Conservation (phyloP, 805 yeast species). For the Kuraishia capsulata region DNA sequence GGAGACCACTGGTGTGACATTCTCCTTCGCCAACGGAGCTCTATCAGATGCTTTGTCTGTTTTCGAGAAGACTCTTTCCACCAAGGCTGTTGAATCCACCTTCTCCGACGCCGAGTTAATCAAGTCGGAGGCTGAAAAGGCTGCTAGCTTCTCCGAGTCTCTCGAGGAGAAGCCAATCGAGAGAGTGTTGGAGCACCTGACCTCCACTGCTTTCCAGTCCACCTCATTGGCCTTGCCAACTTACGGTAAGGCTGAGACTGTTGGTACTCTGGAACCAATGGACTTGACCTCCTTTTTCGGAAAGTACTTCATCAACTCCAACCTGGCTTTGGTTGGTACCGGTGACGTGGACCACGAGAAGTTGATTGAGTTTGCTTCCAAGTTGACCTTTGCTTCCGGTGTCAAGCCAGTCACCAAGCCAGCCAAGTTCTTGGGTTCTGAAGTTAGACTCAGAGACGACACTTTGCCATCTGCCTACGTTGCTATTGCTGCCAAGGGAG, state of each 20-base stretch:
- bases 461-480: slow-evolving; percentile 75
- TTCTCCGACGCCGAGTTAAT: slow-evolving; percentile 30
- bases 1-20: slow-evolving; percentile 59
- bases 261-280: slow-evolving; percentile 43
- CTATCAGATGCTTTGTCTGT: slow-evolving; percentile 40
- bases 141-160: slow-evolving; percentile 36
- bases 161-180: slow-evolving; percentile 49
- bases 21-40: slow-evolving; percentile 55
- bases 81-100: slow-evolving; percentile 7
- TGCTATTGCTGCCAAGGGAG: slow-evolving; percentile 69
- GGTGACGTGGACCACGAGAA: slow-evolving; percentile 68
- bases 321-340: slow-evolving; percentile 56
- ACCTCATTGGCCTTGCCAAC: slow-evolving; percentile 72
- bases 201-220: slow-evolving; percentile 81
- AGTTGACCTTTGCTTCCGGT: slow-evolving; percentile 40
- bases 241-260: slow-evolving; percentile 62
- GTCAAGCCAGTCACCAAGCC: slow-evolving; percentile 35
- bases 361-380: slow-evolving; percentile 57
- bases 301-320: slow-evolving; percentile 50
- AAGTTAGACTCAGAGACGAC: slow-evolving; percentile 83
- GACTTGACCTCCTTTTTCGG: slow-evolving; percentile 52
- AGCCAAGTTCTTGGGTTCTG: slow-evolving; percentile 75
- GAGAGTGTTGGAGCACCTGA: slow-evolving; percentile 65
- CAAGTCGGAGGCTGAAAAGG: slow-evolving; percentile 34
- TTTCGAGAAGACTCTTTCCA: slow-evolving; percentile 15